Evolutionary conservation across 169 alveolate genomes (phyloP), one percentile per base, ranked within the genome.

Genomic region (Cryptosporidium sp.): DNA sequence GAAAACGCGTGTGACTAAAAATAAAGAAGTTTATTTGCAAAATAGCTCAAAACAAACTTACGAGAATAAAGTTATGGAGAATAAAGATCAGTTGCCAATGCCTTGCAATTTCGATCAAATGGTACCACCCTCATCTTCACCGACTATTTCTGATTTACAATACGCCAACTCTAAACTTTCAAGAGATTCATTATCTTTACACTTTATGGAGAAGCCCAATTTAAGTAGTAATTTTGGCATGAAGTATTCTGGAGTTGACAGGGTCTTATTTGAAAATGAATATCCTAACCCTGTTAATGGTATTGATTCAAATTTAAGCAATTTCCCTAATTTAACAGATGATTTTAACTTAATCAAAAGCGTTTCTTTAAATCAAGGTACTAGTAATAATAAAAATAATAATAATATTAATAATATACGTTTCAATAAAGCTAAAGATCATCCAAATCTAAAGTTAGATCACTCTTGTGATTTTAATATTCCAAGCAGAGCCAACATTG

Each of bases 181-280:
- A n/a, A 56, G 3, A 23, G 67, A 56, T 56, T 56, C 67, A 9
- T 56, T 21, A 5, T 56, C 23, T 26, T 16, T 56, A 26, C 16
- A 56, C 4, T 26, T 26, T 16, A 56, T 56, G 39, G 67, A 56
- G 12, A 56, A 56, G 3, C 29, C 67, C 1, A 56, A 29, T 56
- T 56, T n/a, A n/a, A 26, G 14, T 56, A 56, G 8, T 56, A 21
- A 26, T 26, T 56, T 56, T 37, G 26, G 26, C 67, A n/a, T 8
- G 6, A n/a, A 56, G 35, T 56, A 56, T 56, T 9, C 67, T 56
- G 67, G 67, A 21, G 35, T 37, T 21, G 3, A 10, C 29, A 56
- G 67, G 35, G 35, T n/a, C 3, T 56, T 56, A 56, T 56, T 56
- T 56, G 67, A 56, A 23, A 26, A 56, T 56, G 67, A 56, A 37